Percentiles rank a stretch among this genome's conserved stretches.
phyloP scores from a whole-genome alignment of 2,329 filamentous ascomycete genomes.

The Epichloe bromicola region DNA sequence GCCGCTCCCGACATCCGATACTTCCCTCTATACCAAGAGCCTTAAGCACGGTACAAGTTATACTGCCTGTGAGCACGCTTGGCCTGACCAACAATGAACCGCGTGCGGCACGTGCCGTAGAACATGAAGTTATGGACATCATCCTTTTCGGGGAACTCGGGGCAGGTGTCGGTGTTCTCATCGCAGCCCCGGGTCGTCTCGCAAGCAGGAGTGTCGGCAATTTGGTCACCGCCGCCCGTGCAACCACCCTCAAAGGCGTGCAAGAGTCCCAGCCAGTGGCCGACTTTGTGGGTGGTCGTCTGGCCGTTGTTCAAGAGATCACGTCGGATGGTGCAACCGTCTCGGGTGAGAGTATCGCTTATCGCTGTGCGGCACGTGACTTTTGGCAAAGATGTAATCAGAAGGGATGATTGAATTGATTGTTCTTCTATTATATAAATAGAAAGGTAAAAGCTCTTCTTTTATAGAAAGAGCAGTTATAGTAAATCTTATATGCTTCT shows the following conservation, averaged over 20 bases:
- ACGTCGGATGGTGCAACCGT: constrained; percentile 11
- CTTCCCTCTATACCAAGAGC: too few species aligned
- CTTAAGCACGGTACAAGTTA: background rate
- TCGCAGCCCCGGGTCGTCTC: constrained; percentile 19
- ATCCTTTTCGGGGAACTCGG: constrained; percentile 11
- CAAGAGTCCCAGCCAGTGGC: constrained; percentile 31
- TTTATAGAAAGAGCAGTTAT: too few species aligned
- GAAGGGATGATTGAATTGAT: too few species aligned
- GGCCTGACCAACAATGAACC: constrained; percentile 1
- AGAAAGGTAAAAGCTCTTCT: too few species aligned
- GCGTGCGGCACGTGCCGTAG: constrained; percentile 5
- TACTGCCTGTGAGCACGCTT: background rate
- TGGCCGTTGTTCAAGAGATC: constrained; percentile 10
- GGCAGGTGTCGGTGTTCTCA: constrained; percentile 16
- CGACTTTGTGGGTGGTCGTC: constrained; percentile 23
- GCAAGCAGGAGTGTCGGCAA: constrained; percentile 26
- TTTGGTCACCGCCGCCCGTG: constrained; percentile 19
- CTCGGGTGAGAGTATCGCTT: constrained; percentile 12
- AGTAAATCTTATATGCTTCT: too few species aligned
- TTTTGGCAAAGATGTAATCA: too few species aligned
- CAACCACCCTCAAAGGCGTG: constrained; percentile 29
- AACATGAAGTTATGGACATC: constrained; percentile 18
- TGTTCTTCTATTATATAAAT: too few species aligned
- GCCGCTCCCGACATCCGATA: background rate
- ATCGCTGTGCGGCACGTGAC: too few species aligned